Percentiles rank a stretch among this genome's conserved stretches.
These are phyloP conservation scores for Alternaria gansuensis DNA, from an alignment of 2,329 filamentous ascomycete genomes.

Conservation along the genomic window DNA sequence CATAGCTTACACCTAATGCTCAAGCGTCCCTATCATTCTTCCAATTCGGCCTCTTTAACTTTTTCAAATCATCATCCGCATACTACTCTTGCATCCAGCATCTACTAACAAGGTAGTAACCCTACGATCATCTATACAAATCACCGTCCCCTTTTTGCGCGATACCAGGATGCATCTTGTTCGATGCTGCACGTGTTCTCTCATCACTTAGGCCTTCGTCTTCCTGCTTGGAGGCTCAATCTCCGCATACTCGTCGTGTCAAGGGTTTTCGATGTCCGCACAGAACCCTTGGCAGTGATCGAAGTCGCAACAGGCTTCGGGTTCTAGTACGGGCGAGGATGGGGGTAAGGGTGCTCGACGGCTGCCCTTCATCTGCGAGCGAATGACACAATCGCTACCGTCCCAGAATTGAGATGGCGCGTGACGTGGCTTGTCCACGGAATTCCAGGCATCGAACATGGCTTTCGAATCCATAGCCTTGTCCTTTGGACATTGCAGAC, in stretches of 20 bases:
- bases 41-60: neutral
- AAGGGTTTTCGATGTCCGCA: neutral
- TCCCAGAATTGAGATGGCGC: neutral
- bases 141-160: neutral
- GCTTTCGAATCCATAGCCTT: neutral
- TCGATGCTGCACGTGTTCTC: neutral
- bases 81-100: neutral
- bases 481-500: neutral
- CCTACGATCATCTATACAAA: neutral
- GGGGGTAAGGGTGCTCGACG: neutral
- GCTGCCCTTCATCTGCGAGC: neutral
- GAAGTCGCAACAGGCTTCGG: neutral
- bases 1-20: conserved; percentile 7
- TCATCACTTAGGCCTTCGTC: neutral
- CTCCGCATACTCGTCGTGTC: neutral
- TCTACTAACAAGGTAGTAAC: neutral
- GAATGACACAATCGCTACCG: too few relatives aligned
- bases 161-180: neutral
- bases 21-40: neutral
- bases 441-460: neutral
- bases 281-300: neutral
- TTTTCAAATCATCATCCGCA: neutral
- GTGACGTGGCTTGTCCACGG: neutral
- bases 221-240: neutral
- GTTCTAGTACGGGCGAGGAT: neutral